phyloP scores from a whole-genome alignment of 352 stramenopile genomes.

The Pythium periplocum region DNA sequence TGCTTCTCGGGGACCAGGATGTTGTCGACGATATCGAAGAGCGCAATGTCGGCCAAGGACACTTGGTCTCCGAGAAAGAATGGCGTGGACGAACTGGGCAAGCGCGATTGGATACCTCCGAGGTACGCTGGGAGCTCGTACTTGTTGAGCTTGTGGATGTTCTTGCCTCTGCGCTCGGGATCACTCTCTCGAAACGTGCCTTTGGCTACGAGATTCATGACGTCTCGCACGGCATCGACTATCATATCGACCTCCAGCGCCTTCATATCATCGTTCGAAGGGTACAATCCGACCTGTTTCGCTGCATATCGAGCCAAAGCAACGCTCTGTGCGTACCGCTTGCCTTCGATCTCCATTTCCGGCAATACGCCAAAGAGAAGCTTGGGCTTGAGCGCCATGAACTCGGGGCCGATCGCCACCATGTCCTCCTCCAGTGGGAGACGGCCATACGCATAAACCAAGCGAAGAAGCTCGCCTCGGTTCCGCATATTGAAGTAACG shows the following conservation, averaged over 20 bases:
- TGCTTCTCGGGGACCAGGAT: conserved; percentile 21
- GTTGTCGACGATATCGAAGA: conserved; percentile 36
- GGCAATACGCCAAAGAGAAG: conserved; percentile 39
- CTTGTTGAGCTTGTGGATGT: conserved; percentile 23
- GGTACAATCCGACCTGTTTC: conserved; percentile 33
- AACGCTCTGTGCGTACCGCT: conserved; percentile 27
- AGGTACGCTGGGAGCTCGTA: conserved; percentile 24
- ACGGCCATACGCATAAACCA: conserved; percentile 31
- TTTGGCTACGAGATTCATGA: conserved; percentile 17
- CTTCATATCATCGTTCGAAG: conserved; percentile 15
- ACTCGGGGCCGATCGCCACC: conserved; percentile 19
- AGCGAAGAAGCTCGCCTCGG: conserved; percentile 35
- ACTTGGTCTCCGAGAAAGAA: conserved; percentile 31
- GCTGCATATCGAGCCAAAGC: conserved; percentile 39
- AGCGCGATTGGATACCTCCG: conserved; percentile 14
- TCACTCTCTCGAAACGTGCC: conserved; percentile 27
- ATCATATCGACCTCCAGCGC: conserved; percentile 34
- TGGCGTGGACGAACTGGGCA: conserved; percentile 9
- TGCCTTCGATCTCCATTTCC: conserved; percentile 36
- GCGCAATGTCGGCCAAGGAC: conserved; percentile 29
- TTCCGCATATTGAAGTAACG: conserved; percentile 40
- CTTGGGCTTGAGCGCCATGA: conserved; percentile 26
- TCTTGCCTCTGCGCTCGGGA: conserved; percentile 19
- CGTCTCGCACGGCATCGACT: conserved; percentile 22
- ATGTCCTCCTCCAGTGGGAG: conserved; percentile 34